A percentile compares a stretch with the other conserved stretches of the same genome.
These are phyloP conservation scores for Boletus huronensis DNA, from an alignment of 768 basidiomycete species.

Conservation along the genomic window DNA sequence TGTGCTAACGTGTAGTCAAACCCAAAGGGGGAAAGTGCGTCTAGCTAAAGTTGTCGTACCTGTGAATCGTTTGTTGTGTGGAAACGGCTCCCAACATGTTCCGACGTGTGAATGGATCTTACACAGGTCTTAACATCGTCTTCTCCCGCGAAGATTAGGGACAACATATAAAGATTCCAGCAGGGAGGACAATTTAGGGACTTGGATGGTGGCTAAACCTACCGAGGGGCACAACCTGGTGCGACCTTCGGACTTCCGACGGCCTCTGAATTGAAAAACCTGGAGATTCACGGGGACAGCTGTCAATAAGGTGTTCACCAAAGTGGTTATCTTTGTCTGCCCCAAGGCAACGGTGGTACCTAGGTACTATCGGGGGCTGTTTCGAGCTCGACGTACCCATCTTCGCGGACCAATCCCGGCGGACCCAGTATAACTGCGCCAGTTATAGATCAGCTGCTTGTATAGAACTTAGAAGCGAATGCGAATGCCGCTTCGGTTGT, in stretches of 20 bases:
- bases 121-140: not conserved
- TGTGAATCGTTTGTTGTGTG: slow-evolving; percentile 1
- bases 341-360: not conserved
- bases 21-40: not conserved
- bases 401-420: slow-evolving; percentile 5
- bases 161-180: not conserved
- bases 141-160: slow-evolving; percentile 30
- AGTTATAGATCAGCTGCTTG: not conserved
- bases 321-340: not conserved
- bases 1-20: not conserved
- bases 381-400: not conserved
- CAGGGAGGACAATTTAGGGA: not conserved
- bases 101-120: slow-evolving; percentile 22
- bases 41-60: slow-evolving; percentile 11
- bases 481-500: not conserved
- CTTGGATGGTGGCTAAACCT: not conserved
- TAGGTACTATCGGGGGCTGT: not conserved
- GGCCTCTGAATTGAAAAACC: slow-evolving; percentile 5
- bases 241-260: slow-evolving; percentile 1
- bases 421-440: not conserved
- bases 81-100: slow-evolving; percentile 3
- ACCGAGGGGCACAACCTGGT: not conserved
- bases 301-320: slow-evolving; percentile 6
- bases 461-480: not conserved
- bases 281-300: slow-evolving; percentile 2